A percentile compares a stretch with the other conserved stretches of the same genome.
These are phyloP conservation scores for Kwoniella botswanensis DNA, from an alignment of 768 basidiomycete species.

Conservation along the genomic window DNA sequence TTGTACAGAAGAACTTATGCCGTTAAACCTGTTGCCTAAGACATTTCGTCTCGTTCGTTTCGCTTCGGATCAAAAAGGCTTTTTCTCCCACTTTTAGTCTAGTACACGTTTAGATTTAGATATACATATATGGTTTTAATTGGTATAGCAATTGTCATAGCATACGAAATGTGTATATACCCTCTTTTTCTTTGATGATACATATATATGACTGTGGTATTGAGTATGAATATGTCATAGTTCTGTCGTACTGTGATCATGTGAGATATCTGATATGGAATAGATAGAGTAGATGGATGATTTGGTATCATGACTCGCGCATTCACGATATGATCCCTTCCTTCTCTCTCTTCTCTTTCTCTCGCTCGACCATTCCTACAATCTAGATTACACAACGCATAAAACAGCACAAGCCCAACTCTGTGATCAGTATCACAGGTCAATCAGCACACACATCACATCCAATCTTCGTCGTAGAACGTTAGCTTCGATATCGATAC, in stretches of 20 bases:
- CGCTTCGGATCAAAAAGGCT: neutral
- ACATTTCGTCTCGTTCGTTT: neutral
- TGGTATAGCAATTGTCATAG: neutral
- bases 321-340: neutral
- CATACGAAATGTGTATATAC: neutral
- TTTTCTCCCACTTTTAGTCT: neutral
- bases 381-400: neutral
- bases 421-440: too few relatives aligned
- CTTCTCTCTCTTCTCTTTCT: neutral
- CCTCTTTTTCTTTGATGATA: neutral
- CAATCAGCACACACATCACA: neutral
- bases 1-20: conserved; percentile 90
- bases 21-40: conserved; percentile 25
- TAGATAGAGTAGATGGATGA: too few relatives aligned
- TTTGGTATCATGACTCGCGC: conserved; percentile 1
- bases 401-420: neutral
- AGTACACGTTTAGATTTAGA: conserved; percentile 4
- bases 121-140: conserved; percentile 1
- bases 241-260: neutral
- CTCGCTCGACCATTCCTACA: neutral
- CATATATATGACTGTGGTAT: neutral
- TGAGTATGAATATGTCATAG: neutral
- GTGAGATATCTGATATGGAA: neutral
- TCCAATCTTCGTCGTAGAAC: neutral
- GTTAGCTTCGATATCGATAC: neutral